Evolutionary conservation across 1,284 basidiomycete species (phyloP), one percentile per base, ranked within the genome.

Genomic region (Athelia sp.): DNA sequence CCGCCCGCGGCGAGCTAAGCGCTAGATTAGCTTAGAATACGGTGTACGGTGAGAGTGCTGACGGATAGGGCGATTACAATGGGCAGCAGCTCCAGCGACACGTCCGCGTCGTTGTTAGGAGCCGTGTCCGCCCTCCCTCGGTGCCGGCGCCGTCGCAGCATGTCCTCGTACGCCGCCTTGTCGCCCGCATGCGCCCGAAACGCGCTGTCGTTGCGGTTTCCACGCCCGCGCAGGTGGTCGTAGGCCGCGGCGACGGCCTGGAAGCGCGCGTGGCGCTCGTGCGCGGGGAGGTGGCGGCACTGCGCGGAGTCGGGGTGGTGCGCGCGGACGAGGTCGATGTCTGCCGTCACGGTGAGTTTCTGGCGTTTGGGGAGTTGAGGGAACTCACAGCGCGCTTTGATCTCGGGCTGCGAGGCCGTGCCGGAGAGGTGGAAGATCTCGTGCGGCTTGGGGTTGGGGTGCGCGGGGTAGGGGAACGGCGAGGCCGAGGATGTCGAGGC

Each of bases 401-500:
- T 72, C 22, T 76, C 69, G 22, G 58, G 52, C 54, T 74, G 73
- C 9, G 66, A 68, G 18, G 77, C 75, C 19, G 63, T 62, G 15
- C 53, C 56, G 4, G 72, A 62, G n/a, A 79, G 68, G 52, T 78
- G 76, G 54, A 79, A 79, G 49, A 80, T 78, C 58, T 79, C 71
- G 58, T 76, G 63, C 0, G 78, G 75, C 3, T 74, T 71, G 10
- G 77, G 75, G 44, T 67, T 66, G 0, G 63, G 48, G 49, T 70
- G 60, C 10, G 52, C 54, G 1, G 77, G 78, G 46, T 74, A 79
- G 1, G 73, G 68, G 47, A 66, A 69, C 49, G 62, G 11, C 49
- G 43, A 48, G 53, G 50, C 18, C 9, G 43, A 22, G 8, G 43
- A 21, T 44, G 43, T 23, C 4, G 43, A 44, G 23, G 24, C 43